Evolutionary conservation across 495 filamentous ascomycete genomes (phyloP), one percentile per base, ranked within the genome.

Genomic region (Collariella sp.): DNA sequence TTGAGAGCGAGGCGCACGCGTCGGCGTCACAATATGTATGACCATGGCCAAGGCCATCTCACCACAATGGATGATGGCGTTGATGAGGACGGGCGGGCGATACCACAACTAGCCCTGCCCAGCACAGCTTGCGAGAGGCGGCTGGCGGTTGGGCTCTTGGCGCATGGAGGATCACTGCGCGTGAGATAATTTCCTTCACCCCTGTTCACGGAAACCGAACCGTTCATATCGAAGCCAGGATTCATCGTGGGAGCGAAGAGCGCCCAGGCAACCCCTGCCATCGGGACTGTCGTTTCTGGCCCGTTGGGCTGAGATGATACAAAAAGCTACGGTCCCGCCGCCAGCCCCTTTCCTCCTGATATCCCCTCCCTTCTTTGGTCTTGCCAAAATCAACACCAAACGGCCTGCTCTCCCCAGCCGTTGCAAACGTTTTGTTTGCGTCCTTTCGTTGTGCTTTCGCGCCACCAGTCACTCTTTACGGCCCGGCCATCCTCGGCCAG

Each of bases 371-470:
- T 52, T 59, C 54, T 43, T 61, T 48, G 24, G 58, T 59, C 44
- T 20, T 51, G 33, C 58, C 63, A 58, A 61, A 70, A 56, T 67
- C 59, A 68, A 66, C 61, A 65, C 62, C 50, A 66, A 33, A 70
- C 67, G 69, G 62, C 69, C 57, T 66, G 61, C 50, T 60, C 56
- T 67, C 59, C 41, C 50, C 56, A 64, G 67, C 67, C 64, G 67
- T 68, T 58, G 70, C 67, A 70, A 58, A 67, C 69, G 42, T 63
- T 62, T 66, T 61, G 72, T 72, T 70, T 75, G 70, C 72, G 72
- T 75, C 70, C 72, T 69, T 66, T 75, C 72, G 49, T 72, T 72
- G 61, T 62, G 60, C 61, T 56, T 43, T 55, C 43, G 54, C 62
- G 64, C 49, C 57, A 62, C 50, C 52, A 62, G 57, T 66, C 68